Evolutionary conservation across 768 basidiomycete species (phyloP).

Genomic region (Calocybe gangraenosa): DNA sequence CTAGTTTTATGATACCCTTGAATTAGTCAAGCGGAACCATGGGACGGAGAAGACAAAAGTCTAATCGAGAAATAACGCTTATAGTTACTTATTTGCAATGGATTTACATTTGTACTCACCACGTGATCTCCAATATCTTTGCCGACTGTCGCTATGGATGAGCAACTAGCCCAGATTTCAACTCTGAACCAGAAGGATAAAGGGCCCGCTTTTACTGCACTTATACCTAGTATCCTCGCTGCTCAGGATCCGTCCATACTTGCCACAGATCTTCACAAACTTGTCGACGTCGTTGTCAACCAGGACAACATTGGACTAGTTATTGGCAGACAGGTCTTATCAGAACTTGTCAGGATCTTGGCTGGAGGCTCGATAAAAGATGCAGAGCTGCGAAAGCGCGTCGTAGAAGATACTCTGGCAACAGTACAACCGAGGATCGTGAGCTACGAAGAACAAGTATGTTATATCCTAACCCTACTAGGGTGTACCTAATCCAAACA

Average conservation of each 20-base stretch:
- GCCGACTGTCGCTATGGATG: slow-evolving; percentile 45
- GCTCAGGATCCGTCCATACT: slow-evolving; percentile 41
- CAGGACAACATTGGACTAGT: slow-evolving; percentile 82
- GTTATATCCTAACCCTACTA: slow-evolving; percentile 16
- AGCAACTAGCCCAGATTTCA: slow-evolving; percentile 57
- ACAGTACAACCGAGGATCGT: slow-evolving; percentile 76
- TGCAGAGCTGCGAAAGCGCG: slow-evolving; percentile 56
- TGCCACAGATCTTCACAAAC: slow-evolving; percentile 55
- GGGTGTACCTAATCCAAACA: background rate
- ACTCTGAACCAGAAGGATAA: slow-evolving; percentile 81
- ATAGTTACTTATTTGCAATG: too few relatives aligned
- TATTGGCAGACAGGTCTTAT: slow-evolving; percentile 82
- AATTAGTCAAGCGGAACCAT: background rate
- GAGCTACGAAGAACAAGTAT: slow-evolving; percentile 93
- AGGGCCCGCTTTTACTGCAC: slow-evolving; percentile 64
- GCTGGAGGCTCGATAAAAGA: slow-evolving; percentile 51
- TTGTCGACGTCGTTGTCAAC: slow-evolving; percentile 80
- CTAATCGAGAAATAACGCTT: too few relatives aligned
- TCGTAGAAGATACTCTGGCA: slow-evolving; percentile 72
- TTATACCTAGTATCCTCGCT: slow-evolving; percentile 65
- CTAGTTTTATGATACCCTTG: background rate
- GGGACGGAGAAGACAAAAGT: background rate
- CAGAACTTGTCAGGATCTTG: slow-evolving; percentile 75
- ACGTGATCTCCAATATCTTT: background rate
- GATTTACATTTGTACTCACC: too few relatives aligned